Conservation (phyloP, 2,329 filamentous ascomycete genomes). For the Nannizziopsis barbatae region DNA sequence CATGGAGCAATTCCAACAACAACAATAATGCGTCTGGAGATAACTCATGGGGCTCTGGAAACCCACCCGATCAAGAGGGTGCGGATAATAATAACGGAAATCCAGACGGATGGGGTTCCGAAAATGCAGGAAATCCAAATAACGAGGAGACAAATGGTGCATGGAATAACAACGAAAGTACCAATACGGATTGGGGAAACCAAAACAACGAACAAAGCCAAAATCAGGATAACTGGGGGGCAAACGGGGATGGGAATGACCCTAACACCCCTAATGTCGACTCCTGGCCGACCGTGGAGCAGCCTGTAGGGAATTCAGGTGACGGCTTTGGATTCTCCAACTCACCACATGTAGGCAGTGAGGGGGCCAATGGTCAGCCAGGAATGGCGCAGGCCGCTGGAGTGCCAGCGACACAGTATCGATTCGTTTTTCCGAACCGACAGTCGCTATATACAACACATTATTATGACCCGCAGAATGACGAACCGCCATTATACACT, state of each 20-base stretch:
- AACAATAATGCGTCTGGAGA: neutral
- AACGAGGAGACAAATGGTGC: neutral
- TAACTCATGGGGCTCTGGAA: slow-evolving; percentile 1
- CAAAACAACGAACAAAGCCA: neutral
- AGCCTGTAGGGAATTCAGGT: too few relatives aligned
- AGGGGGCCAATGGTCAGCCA: slow-evolving; percentile 3
- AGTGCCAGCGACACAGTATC: slow-evolving; percentile 5
- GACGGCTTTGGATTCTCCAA: too few relatives aligned
- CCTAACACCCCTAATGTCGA: neutral
- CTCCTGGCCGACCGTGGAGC: too few relatives aligned
- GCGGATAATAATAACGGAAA: too few relatives aligned
- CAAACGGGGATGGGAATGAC: neutral
- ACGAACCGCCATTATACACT: slow-evolving; percentile 17
- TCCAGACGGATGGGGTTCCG: neutral
- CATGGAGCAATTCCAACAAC: neutral
- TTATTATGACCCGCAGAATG: slow-evolving; percentile 5
- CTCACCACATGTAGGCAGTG: neutral
- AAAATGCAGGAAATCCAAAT: neutral
- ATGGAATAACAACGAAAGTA: neutral
- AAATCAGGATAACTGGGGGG: neutral
- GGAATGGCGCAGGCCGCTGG: neutral
- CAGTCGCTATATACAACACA: slow-evolving; percentile 12
- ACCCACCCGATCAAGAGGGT: too few relatives aligned
- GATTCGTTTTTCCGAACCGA: slow-evolving; percentile 1
- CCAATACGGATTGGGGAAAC: neutral